phyloP scores from a whole-genome alignment of 805 yeast genomes.

The Naumovozyma castellii region DNA sequence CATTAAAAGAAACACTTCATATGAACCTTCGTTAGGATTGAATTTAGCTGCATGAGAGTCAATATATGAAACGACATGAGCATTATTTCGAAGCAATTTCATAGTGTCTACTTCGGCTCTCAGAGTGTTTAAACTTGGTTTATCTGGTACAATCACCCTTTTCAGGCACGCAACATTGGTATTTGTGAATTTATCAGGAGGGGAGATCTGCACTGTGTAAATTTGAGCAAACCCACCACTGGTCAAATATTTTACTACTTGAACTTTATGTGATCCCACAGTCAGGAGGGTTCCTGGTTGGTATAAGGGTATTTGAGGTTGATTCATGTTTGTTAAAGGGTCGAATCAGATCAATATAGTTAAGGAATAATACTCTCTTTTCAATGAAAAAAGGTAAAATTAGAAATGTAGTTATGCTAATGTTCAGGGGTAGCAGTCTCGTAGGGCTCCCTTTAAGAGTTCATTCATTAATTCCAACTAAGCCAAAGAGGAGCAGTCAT shows the following conservation, averaged over 20 bases:
- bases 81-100: conserved; percentile 75
- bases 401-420: not conserved
- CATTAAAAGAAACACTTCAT: conserved; percentile 73
- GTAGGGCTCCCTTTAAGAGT: too few relatives aligned
- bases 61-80: conserved; percentile 77
- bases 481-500: too few relatives aligned
- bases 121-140: conserved; percentile 66
- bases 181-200: conserved; percentile 43
- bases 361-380: not conserved
- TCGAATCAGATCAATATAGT: not conserved
- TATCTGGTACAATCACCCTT: conserved; percentile 91
- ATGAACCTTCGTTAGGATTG: conserved; percentile 40
- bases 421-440: too few relatives aligned
- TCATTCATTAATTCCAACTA: too few relatives aligned
- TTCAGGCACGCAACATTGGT: conserved; percentile 68
- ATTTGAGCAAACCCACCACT: conserved; percentile 97
- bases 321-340: conserved; percentile 19
- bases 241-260: conserved; percentile 61
- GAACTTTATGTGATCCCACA: conserved; percentile 76
- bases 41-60: conserved; percentile 90
- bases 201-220: conserved; percentile 64
- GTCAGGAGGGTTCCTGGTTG: conserved; percentile 68
- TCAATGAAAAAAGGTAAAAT: not conserved
- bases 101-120: conserved; percentile 96
- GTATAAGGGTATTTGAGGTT: conserved; percentile 55